Conservation (phyloP, 495 filamentous ascomycete genomes). For the Elasticomyces elasticus region DNA sequence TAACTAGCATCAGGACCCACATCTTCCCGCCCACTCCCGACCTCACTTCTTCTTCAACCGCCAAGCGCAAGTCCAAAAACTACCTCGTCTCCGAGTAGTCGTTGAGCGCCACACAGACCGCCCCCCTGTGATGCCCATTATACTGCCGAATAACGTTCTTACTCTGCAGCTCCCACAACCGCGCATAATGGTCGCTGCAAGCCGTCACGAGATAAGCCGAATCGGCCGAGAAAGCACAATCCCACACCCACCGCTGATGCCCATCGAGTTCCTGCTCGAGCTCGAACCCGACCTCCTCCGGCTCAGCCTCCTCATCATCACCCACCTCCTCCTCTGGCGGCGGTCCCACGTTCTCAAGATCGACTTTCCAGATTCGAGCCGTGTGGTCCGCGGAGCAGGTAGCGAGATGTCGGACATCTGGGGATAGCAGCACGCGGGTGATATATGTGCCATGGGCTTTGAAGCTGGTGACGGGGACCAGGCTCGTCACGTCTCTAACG, state of each 20-base stretch:
- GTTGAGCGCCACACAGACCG: conserved; percentile 92
- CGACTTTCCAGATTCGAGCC: conserved; percentile 92
- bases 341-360: conserved; percentile 33
- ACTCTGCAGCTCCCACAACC: conserved; percentile 82
- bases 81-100: conserved; percentile 76
- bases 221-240: conserved; percentile 95
- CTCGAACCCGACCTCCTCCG: conserved; percentile 49
- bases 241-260: conserved; percentile 98
- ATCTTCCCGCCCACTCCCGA: neutral
- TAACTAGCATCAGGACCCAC: no score
- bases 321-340: conserved; percentile 15
- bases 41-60: conserved; percentile 2
- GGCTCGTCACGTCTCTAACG: conserved; percentile 70
- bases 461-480: conserved; percentile 87
- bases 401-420: conserved; percentile 92
- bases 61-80: neutral
- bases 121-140: conserved; percentile 91
- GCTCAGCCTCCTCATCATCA: neutral
- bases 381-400: conserved; percentile 97
- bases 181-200: conserved; percentile 91
- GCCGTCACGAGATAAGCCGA: conserved; percentile 96
- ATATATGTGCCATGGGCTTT: conserved; percentile 88
- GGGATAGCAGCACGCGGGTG: conserved; percentile 88
- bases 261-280: conserved; percentile 84
- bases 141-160: conserved; percentile 94